phyloP scores from a whole-genome alignment of 139 green algal species.

The Asterochloris erici region DNA sequence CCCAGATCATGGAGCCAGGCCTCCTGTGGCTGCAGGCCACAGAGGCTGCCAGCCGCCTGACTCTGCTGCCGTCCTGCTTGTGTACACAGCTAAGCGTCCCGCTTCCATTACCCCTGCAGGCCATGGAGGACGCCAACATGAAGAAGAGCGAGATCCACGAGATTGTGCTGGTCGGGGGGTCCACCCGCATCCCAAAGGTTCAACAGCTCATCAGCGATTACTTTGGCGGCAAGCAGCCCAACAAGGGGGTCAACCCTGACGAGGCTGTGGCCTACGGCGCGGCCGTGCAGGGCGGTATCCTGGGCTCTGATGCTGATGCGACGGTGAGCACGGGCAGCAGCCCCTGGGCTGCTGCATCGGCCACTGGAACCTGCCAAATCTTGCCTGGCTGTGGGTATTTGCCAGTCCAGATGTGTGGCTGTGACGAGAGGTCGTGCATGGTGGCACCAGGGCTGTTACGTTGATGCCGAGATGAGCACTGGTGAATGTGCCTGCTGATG shows the following conservation, averaged over 20 bases:
- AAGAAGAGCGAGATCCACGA: slow-evolving; percentile 91
- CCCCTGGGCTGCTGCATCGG: too few relatives aligned
- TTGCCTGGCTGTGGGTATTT: too few relatives aligned
- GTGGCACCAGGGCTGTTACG: neutral
- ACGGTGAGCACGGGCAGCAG: slow-evolving; percentile 5
- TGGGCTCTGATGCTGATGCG: slow-evolving; percentile 73
- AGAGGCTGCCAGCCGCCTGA: too few relatives aligned
- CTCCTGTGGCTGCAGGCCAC: too few relatives aligned
- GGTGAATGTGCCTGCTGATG: too few relatives aligned
- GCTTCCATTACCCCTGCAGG: slow-evolving; percentile 39
- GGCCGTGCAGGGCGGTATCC: slow-evolving; percentile 86
- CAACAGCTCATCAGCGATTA: slow-evolving; percentile 85
- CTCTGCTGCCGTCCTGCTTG: too few relatives aligned
- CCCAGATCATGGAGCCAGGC: too few relatives aligned
- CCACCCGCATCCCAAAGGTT: slow-evolving; percentile 93
- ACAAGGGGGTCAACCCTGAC: slow-evolving; percentile 94
- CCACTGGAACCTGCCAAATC: too few relatives aligned
- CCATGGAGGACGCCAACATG: slow-evolving; percentile 90
- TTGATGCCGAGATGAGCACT: neutral
- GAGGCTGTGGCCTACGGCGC: slow-evolving; percentile 92
- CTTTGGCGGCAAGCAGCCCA: slow-evolving; percentile 91
- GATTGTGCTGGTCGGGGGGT: slow-evolving; percentile 96
- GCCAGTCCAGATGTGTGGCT: too few relatives aligned
- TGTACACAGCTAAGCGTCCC: too few relatives aligned
- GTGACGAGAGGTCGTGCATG: neutral